Base-by-base conservation (phyloP, 1,139 yeast genomes). In the Geotrichum klebahnii region DNA sequence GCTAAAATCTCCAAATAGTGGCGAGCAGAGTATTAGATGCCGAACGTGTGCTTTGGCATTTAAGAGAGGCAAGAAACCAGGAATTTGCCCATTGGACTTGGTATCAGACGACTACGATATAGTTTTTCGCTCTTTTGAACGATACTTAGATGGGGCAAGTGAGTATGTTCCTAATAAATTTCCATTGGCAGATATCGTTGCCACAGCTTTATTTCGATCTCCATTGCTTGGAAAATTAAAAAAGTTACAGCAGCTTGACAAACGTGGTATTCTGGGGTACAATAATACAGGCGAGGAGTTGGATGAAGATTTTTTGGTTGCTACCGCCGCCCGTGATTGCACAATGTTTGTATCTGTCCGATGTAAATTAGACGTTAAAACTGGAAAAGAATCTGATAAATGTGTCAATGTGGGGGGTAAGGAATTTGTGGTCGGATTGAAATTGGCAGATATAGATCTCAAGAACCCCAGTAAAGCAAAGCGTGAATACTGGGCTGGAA, bases 1-100 rank as follows among this genome's bases (percentile, higher is more conserved):
- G 5, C 31, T 53, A 2, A 66, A 63, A 48, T 64, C 67, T 0
- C 69, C 71, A 1, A 48, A 45, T 43, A 14, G 40, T 33, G 47
- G 50, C 10, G 35, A 12, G 2, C 8, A 38, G 10, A 43, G 46
- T 1, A 16, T 41, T 2, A 58, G 62, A 0, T 75, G 79, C 53
- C 61, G 79, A 3, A 75, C 76, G 2, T 75, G 79, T 58, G 77
- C 78, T 0, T 57, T 73, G 23, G 59, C 66, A 33, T 50, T 48
- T 12, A 49, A 57, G 53, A 66, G 74, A 14, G 62, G 64, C 38
- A 51, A 57, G 38, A 28, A 56, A 46, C 36, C 53, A 3, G 23
- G 58, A 3, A 63, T 69, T 53, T 74, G 78, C 51, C 68, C 75
- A 1, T 53, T 71, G 12, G 67, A 62, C 16, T 56, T 74, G 6